Evolutionary conservation across 495 filamentous ascomycete species (phyloP).

Genomic region (Tuber brumale): DNA sequence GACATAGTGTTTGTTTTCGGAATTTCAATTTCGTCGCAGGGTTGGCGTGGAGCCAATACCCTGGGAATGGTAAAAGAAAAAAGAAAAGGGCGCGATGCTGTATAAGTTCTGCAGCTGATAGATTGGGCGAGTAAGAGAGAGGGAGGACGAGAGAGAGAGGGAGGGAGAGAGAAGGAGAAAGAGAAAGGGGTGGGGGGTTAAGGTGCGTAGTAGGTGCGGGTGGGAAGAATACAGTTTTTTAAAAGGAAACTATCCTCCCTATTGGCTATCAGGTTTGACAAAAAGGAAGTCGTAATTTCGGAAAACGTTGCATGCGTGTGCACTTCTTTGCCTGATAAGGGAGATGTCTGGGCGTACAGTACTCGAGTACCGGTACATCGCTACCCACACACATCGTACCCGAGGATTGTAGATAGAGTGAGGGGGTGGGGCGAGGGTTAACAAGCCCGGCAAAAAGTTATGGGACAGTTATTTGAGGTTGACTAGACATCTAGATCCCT

Average conservation of each 20-base stretch:
- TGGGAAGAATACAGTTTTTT: background rate
- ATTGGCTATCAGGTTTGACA: slow-evolving; percentile 3
- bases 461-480: background rate
- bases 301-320: background rate
- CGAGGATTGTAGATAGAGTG: background rate
- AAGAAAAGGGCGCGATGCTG: background rate
- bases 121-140: background rate
- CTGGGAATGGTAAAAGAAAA: background rate
- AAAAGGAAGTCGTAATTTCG: slow-evolving; percentile 4
- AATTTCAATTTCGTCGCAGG: background rate
- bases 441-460: background rate
- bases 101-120: background rate
- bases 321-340: background rate
- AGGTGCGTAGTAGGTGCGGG: background rate
- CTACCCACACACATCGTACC: background rate
- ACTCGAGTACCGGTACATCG: no score
- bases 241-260: background rate
- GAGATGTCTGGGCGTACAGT: background rate
- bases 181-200: background rate
- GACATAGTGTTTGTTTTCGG: slow-evolving; percentile 24
- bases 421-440: no score
- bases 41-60: background rate
- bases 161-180: background rate
- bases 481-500: background rate
- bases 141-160: background rate